Evolutionary conservation across 2,329 filamentous ascomycete genomes (phyloP), one percentile per base, ranked within the genome.

Genomic region (Botryotinia narcissicola): DNA sequence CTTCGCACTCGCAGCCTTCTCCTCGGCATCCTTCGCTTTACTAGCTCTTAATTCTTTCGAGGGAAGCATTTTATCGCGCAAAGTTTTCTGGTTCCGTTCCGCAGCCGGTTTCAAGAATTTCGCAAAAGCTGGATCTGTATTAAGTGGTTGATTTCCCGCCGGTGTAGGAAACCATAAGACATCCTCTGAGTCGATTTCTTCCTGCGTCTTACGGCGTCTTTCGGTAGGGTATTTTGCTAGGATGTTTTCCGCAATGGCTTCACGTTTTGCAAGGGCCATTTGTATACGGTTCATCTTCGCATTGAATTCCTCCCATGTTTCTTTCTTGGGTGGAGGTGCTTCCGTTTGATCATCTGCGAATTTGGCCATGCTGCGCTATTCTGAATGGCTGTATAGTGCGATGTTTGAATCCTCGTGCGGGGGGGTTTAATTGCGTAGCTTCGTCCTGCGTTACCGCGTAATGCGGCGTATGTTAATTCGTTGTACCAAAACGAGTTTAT

Each of bases 161-260:
- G 78, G 75, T 22, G 72, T 75, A 51, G 75, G 77, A 62, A 81
- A 81, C 5, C 81, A 74, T 16, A 73, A 62, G 3, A 76, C 77
- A 75, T 81, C 80, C 75, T 81, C 79, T 14, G 79, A 80, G 40
- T 80, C 78, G n/a, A 81, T 75, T 72, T 82, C 77, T 74, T 78
- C 80, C 59, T 79, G 72, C n/a, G 80, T 79, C 72, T 80, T 79
- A 35, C 72, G 62, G 10, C 75, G 76, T 18, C 77, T 76, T 10
- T 77, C 74, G 42, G 77, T 78, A 79, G 80, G 81, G 66, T 78
- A 79, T 59, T 79, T 78, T 46, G 71, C 71, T 22, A 72, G 71
- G 57, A 72, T 72, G 22, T 72, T 72, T 72, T 72, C 71, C 60
- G 81, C 76, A 48, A 81, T 76, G 25, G 76, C 75, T 75, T 81